phyloP scores from a whole-genome alignment of 1,284 basidiomycete species.

The Hemileia vastatrix region DNA sequence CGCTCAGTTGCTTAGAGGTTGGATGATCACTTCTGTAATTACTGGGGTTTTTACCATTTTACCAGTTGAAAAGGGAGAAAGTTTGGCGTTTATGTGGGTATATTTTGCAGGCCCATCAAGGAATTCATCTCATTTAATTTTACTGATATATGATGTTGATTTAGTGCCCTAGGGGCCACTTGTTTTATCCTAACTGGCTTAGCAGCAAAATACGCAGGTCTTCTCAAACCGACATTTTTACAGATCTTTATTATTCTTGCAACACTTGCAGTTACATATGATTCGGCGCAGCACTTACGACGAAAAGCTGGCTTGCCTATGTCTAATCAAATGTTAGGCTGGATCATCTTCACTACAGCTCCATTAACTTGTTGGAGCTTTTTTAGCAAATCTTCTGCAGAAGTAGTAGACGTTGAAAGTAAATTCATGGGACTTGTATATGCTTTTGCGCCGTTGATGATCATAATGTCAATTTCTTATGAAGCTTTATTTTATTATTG shows the following conservation, averaged over 20 bases:
- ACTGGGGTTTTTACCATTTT: conserved; percentile 62
- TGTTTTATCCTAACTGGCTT: conserved; percentile 6
- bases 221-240: conserved; percentile 5
- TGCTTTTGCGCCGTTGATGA: conserved; percentile 65
- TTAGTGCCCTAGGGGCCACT: conserved; percentile 5
- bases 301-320: conserved; percentile 60
- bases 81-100: conserved; percentile 54
- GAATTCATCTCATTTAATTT: not conserved
- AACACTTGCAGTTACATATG: conserved; percentile 52
- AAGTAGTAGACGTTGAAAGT: conserved; percentile 3
- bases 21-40: conserved; percentile 53
- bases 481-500: conserved; percentile 70
- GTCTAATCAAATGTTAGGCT: conserved; percentile 57
- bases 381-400: too few relatives aligned
- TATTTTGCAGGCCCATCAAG: not conserved
- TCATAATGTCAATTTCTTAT: conserved; percentile 69
- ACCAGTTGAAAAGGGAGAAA: conserved; percentile 65
- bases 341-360: conserved; percentile 53
- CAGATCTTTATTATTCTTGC: conserved; percentile 49
- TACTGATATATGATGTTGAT: not conserved
- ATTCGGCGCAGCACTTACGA: conserved; percentile 56
- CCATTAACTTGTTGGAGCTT: too few relatives aligned
- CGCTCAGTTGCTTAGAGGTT: conserved; percentile 46
- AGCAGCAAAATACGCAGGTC: not conserved
- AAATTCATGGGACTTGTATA: conserved; percentile 29